Base-by-base conservation (phyloP, 768 basidiomycete species). In the Serendipita sp. region DNA sequence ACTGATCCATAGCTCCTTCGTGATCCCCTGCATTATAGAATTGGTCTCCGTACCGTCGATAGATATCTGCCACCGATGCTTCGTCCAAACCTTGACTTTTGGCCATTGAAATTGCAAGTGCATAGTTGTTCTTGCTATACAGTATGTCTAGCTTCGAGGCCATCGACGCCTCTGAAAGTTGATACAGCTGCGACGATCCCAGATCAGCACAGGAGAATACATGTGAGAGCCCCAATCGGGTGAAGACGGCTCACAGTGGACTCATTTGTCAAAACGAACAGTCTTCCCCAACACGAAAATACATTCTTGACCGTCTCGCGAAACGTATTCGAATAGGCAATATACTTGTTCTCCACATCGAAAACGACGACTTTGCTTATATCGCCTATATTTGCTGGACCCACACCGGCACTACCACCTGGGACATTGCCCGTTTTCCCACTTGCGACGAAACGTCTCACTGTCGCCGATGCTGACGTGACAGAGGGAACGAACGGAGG, bases 1-100 rank as follows among this genome's bases (percentile, higher is more conserved):
- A 98, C 71, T 96, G 92, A 41, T 83, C 81, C 89, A 97, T 95
- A 0, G 94, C 87, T 3, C 84, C 88, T 66, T 98, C 96, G 69
- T 88, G 95, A 70, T 97, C 92, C 3, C 86, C 87, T 73, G 95
- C 96, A 16, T 78, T 70, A 71, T 99, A 97, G 11, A 97, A 77
- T 71, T 93, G 84, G 70, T 98, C 94, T 1, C 92, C 95, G 70
- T 93, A 95, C 65, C 87, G 86, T 48, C 84, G 78, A 69, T 94
- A 88, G 24, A 97, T 93, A 69, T 96, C 92, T 0, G 92, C 90
- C 1, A 95, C 79, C 37, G 82, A 86, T 0, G 80, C 73, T 24
- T 83, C 80, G 47, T 90, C 87, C 18, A 96, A 76, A 8, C 80
- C 79, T 67, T 91, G 88, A 0, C 87, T 88, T 68, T 85, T 80